Conservation (phyloP, 192 early-diverging fungal species). For the Coemansia sp. region DNA sequence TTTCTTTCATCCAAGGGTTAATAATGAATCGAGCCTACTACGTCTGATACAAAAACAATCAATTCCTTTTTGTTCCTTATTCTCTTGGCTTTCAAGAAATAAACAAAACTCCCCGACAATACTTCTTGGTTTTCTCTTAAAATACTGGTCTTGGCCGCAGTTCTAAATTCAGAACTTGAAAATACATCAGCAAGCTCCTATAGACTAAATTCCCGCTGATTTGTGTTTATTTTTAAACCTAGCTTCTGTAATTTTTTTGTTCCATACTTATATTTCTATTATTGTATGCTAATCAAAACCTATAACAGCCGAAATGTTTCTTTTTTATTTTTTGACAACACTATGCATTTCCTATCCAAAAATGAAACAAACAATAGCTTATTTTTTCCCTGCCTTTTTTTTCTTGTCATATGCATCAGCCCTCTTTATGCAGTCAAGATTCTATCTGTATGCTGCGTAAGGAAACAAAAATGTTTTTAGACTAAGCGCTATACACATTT, state of each 20-base stretch:
- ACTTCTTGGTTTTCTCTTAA: neutral
- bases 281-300: neutral
- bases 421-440: neutral
- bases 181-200: neutral
- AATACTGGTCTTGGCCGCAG: neutral
- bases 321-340: neutral
- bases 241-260: too few species aligned
- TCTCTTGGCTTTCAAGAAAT: conserved; percentile 3
- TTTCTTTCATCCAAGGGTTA: too few species aligned
- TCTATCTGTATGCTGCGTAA: too few species aligned
- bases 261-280: neutral
- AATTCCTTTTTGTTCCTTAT: too few species aligned
- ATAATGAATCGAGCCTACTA: too few species aligned
- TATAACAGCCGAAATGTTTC: neutral
- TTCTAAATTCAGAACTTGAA: neutral
- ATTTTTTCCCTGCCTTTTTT: too few species aligned
- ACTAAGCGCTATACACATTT: too few species aligned
- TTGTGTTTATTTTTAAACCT: too few species aligned
- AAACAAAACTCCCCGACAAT: neutral
- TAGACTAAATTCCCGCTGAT: too few species aligned
- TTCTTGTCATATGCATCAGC: too few species aligned
- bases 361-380: neutral
- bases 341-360: neutral
- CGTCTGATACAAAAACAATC: too few species aligned
- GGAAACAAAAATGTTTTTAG: too few species aligned